Percentiles rank a stretch among this genome's conserved stretches.
Conservation (phyloP, 441 rosid species). For the Arabidopsis hybrid region DNA sequence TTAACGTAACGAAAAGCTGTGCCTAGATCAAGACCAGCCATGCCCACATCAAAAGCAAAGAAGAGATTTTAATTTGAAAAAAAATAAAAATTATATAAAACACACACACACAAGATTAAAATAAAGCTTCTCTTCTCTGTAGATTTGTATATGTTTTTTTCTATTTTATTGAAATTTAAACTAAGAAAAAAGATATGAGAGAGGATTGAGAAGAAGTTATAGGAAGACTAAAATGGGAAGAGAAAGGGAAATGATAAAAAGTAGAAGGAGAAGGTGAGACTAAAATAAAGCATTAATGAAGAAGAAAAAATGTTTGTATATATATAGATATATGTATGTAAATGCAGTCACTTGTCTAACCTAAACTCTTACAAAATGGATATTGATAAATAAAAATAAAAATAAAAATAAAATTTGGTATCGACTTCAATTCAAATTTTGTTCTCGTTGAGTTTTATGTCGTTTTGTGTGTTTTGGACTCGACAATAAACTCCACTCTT, state of each 20-base stretch:
- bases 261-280: conserved; percentile 52
- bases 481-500: conserved; percentile 6
- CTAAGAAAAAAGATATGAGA: conserved; percentile 20
- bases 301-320: conserved; percentile 35
- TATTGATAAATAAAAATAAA: background rate
- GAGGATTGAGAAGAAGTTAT: conserved; percentile 36
- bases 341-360: conserved; percentile 66
- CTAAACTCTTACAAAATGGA: conserved; percentile 42
- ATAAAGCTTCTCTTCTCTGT: conserved; percentile 47
- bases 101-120: conserved; percentile 49
- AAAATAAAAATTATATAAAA: conserved; percentile 45
- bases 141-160: conserved; percentile 27
- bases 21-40: conserved; percentile 96
- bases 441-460: conserved; percentile 34
- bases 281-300: conserved; percentile 46
- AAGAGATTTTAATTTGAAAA: conserved; percentile 40
- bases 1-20: conserved; percentile 81
- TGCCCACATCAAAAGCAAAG: conserved; percentile 63
- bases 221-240: conserved; percentile 34
- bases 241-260: conserved; percentile 51
- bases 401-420: conserved; percentile 14
- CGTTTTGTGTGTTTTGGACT: conserved; percentile 46
- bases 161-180: conserved; percentile 30
- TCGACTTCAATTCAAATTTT: conserved; percentile 32
- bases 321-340: conserved; percentile 39